phyloP scores from a whole-genome alignment of 2,329 filamentous ascomycete genomes.

The Emericellopsis atlantica region DNA sequence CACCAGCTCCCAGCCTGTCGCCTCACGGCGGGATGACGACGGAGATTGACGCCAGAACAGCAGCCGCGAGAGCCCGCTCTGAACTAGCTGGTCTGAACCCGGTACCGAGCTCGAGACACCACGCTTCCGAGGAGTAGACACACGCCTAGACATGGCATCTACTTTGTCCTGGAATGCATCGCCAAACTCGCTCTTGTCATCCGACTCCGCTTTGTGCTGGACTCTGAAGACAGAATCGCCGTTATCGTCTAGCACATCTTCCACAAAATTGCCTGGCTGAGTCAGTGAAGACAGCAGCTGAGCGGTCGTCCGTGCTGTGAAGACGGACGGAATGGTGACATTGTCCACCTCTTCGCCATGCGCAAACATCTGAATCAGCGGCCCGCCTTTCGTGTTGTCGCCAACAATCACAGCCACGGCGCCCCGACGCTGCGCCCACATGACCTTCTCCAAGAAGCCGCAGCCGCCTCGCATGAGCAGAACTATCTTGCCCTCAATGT shows the following conservation, averaged over 20 bases:
- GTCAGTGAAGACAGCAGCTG: constrained; percentile 83
- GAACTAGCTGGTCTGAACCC: background rate
- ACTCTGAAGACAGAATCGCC: constrained; percentile 42
- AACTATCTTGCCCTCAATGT: constrained; percentile 88
- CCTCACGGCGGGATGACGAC: constrained; percentile 2
- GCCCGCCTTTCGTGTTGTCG: constrained; percentile 80
- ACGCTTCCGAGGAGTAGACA: background rate
- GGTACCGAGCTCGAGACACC: too few species aligned
- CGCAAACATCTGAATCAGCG: constrained; percentile 96
- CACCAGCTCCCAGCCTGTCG: constrained; percentile 53
- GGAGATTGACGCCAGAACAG: constrained; percentile 22
- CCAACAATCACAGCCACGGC: constrained; percentile 86
- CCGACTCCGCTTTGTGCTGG: constrained; percentile 21
- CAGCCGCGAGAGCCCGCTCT: constrained; percentile 29
- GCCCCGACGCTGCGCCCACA: constrained; percentile 89
- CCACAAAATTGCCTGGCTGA: constrained; percentile 53
- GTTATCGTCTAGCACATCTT: constrained; percentile 47
- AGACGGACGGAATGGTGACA: constrained; percentile 84
- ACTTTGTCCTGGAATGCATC: background rate
- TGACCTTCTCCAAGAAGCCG: constrained; percentile 92
- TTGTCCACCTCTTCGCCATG: constrained; percentile 82
- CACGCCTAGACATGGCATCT: background rate
- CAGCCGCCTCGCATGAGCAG: constrained; percentile 86
- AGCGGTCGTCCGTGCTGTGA: constrained; percentile 89
- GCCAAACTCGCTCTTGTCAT: constrained; percentile 22